phyloP scores from a whole-genome alignment of 371 early-diverging fungal species.

The Polyrhizophydium stewartii region DNA sequence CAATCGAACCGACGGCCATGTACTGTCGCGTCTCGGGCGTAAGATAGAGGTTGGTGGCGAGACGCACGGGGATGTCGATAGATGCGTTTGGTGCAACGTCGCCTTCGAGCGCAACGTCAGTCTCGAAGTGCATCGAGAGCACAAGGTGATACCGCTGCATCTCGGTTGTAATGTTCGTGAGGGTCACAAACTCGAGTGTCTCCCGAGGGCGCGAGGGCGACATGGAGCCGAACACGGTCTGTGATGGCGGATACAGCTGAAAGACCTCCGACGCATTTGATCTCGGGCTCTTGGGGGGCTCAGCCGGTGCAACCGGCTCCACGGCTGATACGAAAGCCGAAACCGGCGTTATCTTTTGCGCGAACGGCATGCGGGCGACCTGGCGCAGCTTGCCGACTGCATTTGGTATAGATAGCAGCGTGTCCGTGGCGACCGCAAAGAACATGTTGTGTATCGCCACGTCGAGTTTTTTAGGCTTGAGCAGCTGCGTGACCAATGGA shows the following conservation, averaged over 20 bases:
- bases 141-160: conserved; percentile 36
- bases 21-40: conserved; percentile 12
- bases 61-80: conserved; percentile 36
- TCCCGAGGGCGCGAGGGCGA: conserved; percentile 2
- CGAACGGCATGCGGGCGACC: conserved; percentile 12
- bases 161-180: conserved; percentile 30
- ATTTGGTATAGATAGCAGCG: conserved; percentile 17
- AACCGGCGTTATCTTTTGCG: neutral
- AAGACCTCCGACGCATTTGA: conserved; percentile 32
- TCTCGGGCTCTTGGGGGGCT: neutral
- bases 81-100: conserved; percentile 28
- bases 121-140: conserved; percentile 37
- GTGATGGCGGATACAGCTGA: conserved; percentile 33
- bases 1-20: conserved; percentile 32
- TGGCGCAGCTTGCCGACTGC: conserved; percentile 18
- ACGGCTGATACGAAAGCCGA: conserved; percentile 16
- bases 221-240: conserved; percentile 29
- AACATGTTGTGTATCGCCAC: conserved; percentile 21
- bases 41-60: neutral
- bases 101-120: conserved; percentile 36
- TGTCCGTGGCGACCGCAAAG: conserved; percentile 27
- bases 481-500: conserved; percentile 21
- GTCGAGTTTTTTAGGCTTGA: conserved; percentile 30
- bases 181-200: conserved; percentile 31
- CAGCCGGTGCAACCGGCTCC: conserved; percentile 3